Base-by-base conservation (phyloP, 139 green algal genomes). In the Chlorella sp. region DNA sequence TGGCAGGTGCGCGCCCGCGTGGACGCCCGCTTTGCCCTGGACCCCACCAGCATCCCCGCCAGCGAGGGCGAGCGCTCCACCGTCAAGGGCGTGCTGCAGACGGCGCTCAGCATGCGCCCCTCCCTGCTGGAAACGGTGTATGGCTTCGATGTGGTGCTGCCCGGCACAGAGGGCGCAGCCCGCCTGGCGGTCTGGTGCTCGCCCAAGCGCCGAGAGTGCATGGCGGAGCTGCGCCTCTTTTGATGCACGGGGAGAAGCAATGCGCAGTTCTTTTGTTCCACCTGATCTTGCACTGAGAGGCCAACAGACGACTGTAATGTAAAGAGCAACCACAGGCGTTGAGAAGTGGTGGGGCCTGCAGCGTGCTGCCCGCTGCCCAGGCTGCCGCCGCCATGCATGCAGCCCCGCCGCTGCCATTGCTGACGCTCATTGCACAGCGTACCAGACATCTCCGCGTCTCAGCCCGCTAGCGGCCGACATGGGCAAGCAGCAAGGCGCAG, bases 161-260 rank as follows among this genome's bases (percentile, higher is more conserved):
- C 93, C 21, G 90, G 91, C 18, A 92, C 73, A 0, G 70, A 68
- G 30, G 94, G 94, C 7, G 75, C 90, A 26, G 91, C 81, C 23
- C 78, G 94, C 32, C n/a, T 94, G 60, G 89, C 90, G n/a, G 88
- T 88, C 2, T 97, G 94, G 94, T 95, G 85, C 36, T 86, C 90
- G 21, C 92, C 93, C 1, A 74, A 82, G 34, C 86, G 92, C 28
- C 82, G 85, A 34, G 92, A 96, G 89, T 92, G 70, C 60, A 93
- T 94, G 91, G 30, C 90, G 28, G 93, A 95, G 88, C 63, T 96
- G 65, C 64, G 91, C 13, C 85, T 95, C 73, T 93, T 91, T 13
- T 91, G 78, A 88, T 47, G 67, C n/a, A n/a, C n/a, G n/a, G n/a
- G n/a, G n/a, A n/a, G n/a, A n/a, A n/a, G n/a, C n/a, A n/a, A n/a